phyloP scores from a whole-genome alignment of 768 basidiomycete species.

The Ephemerocybe angulata region DNA sequence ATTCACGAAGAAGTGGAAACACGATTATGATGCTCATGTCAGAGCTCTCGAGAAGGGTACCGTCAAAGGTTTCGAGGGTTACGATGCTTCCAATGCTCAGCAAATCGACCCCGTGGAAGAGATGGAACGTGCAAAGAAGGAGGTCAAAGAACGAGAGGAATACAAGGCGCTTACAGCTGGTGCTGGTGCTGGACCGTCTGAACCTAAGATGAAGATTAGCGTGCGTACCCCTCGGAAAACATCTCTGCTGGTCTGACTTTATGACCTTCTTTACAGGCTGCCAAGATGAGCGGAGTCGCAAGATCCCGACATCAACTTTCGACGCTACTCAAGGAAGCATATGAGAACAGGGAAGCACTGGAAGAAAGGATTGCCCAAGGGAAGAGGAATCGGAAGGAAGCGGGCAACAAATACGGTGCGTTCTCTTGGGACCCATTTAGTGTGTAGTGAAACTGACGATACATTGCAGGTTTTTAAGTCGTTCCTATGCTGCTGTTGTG shows the following conservation, averaged over 20 bases:
- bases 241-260: neutral
- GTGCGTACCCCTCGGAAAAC: slow-evolving; percentile 36
- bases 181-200: slow-evolving; percentile 49
- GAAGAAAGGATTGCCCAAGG: slow-evolving; percentile 85
- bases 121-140: slow-evolving; percentile 73
- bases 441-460: too few relatives aligned
- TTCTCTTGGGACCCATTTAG: slow-evolving; percentile 1
- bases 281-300: slow-evolving; percentile 68
- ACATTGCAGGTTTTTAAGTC: slow-evolving; percentile 27
- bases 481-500: slow-evolving; percentile 1
- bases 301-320: slow-evolving; percentile 74
- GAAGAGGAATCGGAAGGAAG: slow-evolving; percentile 79
- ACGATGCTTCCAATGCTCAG: slow-evolving; percentile 49
- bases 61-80: slow-evolving; percentile 67
- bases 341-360: slow-evolving; percentile 74
- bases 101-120: slow-evolving; percentile 67
- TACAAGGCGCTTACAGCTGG: slow-evolving; percentile 71
- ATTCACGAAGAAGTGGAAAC: slow-evolving; percentile 71
- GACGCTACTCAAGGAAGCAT: slow-evolving; percentile 78
- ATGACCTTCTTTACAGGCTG: slow-evolving; percentile 42
- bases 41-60: slow-evolving; percentile 68
- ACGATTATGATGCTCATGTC: slow-evolving; percentile 67
- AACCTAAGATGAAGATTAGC: slow-evolving; percentile 80
- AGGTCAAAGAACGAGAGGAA: slow-evolving; percentile 73
- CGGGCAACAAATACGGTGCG: slow-evolving; percentile 88